Conservation (phyloP, 1,284 basidiomycete genomes). For the Malassezia dermatis region DNA sequence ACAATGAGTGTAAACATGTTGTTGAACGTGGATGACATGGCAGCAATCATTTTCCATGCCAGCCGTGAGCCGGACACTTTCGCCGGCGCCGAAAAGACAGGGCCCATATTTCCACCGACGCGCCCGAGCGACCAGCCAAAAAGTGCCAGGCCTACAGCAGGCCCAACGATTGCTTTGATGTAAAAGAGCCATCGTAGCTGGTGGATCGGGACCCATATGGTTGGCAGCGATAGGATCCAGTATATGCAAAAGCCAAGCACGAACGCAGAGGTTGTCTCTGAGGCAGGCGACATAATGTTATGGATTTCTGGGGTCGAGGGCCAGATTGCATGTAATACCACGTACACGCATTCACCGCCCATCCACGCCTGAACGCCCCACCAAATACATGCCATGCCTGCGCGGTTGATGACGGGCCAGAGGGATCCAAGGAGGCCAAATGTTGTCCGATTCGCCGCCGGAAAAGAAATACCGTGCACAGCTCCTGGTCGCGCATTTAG, state of each 20-base stretch:
- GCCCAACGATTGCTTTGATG: constrained; percentile 1
- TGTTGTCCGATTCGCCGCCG: constrained; percentile 60
- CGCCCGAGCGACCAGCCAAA: background rate
- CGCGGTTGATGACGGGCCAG: constrained; percentile 67
- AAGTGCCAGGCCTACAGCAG: background rate
- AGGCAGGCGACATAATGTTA: constrained; percentile 61
- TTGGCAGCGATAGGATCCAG: constrained; percentile 67
- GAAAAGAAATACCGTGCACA: constrained; percentile 58
- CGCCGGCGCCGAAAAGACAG: background rate
- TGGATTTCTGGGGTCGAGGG: constrained; percentile 58
- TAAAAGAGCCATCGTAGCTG: constrained; percentile 67
- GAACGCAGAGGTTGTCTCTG: constrained; percentile 61
- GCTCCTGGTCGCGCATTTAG: constrained; percentile 65
- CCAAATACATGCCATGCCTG: constrained; percentile 64
- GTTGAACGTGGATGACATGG: background rate
- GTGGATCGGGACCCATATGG: constrained; percentile 70
- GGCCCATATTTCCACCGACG: background rate
- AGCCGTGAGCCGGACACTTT: background rate
- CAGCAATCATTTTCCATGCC: background rate
- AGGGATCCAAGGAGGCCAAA: constrained; percentile 70
- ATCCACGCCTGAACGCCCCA: constrained; percentile 45
- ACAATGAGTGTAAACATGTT: constrained; percentile 21
- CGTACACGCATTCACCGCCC: constrained; percentile 63
- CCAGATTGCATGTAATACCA: constrained; percentile 59
- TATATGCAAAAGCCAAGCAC: constrained; percentile 77